Conservation (phyloP, 2,329 filamentous ascomycete species). For the Colletotrichum tofieldiae region DNA sequence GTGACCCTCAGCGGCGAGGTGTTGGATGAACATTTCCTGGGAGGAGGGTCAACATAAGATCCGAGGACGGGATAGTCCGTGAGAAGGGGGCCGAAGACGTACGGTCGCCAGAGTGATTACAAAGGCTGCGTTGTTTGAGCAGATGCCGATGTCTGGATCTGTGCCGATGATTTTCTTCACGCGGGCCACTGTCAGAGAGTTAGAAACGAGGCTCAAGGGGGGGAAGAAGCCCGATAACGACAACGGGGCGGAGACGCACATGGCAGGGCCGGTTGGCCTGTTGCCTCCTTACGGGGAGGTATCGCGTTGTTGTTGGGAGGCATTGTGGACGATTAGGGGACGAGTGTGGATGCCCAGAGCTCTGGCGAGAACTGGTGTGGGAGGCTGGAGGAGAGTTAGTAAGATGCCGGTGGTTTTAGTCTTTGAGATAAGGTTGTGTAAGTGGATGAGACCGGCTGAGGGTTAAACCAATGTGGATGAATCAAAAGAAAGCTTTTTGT, state of each 20-base stretch:
- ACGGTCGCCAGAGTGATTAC: constrained; percentile 93
- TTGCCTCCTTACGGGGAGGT: constrained; percentile 84
- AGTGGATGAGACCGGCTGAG: not conserved
- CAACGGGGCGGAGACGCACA: constrained; percentile 67
- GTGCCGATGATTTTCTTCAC: constrained; percentile 96
- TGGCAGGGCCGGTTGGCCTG: constrained; percentile 87
- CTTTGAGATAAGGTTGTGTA: constrained; percentile 19
- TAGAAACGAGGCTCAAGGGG: constrained; percentile 2
- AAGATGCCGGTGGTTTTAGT: constrained; percentile 45
- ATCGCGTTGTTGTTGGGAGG: constrained; percentile 92
- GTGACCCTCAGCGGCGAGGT: constrained; percentile 87
- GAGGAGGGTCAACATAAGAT: not conserved
- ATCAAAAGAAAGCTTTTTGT: not conserved
- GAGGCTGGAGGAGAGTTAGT: constrained; percentile 22
- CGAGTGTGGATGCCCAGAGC: not conserved
- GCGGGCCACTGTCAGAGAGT: constrained; percentile 78
- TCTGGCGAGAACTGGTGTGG: not conserved
- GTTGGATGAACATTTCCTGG: constrained; percentile 95
- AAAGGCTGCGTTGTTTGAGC: constrained; percentile 95
- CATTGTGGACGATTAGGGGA: constrained; percentile 67
- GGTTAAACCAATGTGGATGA: not conserved
- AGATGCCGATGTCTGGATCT: constrained; percentile 88
- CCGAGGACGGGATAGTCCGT: not conserved
- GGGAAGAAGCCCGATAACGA: constrained; percentile 25
- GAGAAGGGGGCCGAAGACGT: constrained; percentile 44